Evolutionary conservation across 305 asterid species (phyloP).

Genomic region (Fraxinus floribunda): DNA sequence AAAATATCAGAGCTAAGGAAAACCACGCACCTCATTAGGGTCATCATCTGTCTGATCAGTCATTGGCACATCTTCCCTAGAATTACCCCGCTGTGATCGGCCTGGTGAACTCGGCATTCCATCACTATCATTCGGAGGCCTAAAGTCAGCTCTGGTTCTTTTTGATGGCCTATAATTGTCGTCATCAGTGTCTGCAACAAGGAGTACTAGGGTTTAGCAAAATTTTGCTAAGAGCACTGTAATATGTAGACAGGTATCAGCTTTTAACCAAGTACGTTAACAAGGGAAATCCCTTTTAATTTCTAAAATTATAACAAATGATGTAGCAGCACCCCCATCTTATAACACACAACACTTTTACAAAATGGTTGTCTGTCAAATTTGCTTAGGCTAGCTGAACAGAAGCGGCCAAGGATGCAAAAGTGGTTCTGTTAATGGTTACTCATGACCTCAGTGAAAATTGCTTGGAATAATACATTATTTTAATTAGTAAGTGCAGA

Average conservation of each 20-base stretch:
- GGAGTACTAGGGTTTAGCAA: slow-evolving; percentile 13
- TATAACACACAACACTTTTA: neutral
- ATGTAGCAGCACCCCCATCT: neutral
- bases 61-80: slow-evolving; percentile 78
- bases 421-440: neutral
- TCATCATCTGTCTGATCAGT: slow-evolving; percentile 89
- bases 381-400: neutral
- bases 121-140: slow-evolving; percentile 72
- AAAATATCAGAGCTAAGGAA: neutral
- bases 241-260: neutral
- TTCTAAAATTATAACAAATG: neutral
- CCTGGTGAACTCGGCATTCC: slow-evolving; percentile 84
- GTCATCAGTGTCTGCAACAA: slow-evolving; percentile 78
- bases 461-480: neutral
- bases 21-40: slow-evolving; percentile 58
- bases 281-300: neutral
- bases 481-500: neutral
- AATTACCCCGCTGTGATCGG: slow-evolving; percentile 53
- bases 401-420: neutral
- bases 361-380: neutral
- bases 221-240: neutral
- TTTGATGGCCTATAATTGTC: slow-evolving; percentile 78
- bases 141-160: slow-evolving; percentile 67
- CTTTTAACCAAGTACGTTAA: neutral
- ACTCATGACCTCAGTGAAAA: neutral